Conservation (phyloP, 176 grass and related monocot species). For the Puccinellia tenuiflora region DNA sequence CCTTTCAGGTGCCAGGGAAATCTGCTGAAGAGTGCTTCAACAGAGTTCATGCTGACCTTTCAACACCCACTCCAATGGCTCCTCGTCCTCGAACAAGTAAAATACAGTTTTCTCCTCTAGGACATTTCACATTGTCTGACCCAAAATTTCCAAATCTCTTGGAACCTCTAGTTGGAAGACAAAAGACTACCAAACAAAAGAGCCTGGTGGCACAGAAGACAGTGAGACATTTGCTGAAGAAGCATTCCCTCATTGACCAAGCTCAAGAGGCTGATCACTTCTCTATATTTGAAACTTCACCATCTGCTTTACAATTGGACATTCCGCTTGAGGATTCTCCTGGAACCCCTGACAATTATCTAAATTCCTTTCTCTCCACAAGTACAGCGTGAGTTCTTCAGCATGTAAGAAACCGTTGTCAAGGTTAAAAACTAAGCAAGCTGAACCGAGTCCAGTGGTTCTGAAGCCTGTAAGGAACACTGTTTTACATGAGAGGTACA, state of each 20-base stretch:
- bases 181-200: conserved; percentile 46
- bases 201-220: conserved; percentile 52
- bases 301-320: conserved; percentile 24
- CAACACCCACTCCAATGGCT: conserved; percentile 60
- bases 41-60: conserved; percentile 59
- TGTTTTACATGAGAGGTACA: conserved; percentile 78
- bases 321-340: conserved; percentile 40
- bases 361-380: conserved; percentile 16
- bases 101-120: conserved; percentile 51
- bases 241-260: conserved; percentile 52
- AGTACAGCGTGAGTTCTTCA: conserved; percentile 38
- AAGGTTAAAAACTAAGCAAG: conserved; percentile 27
- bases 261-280: conserved; percentile 70
- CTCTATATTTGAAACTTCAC: conserved; percentile 74
- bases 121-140: conserved; percentile 47
- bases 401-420: conserved; percentile 26
- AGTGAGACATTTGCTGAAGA: conserved; percentile 67
- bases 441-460: conserved; percentile 46
- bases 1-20: conserved; percentile 68
- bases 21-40: conserved; percentile 78
- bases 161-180: conserved; percentile 27
- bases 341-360: conserved; percentile 34
- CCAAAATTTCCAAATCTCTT: conserved; percentile 30
- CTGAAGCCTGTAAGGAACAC: conserved; percentile 73
- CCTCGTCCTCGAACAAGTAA: conserved; percentile 52